Evolutionary conservation across 176 grass and related monocot genomes (phyloP).

Genomic region (Thalia dealbata): DNA sequence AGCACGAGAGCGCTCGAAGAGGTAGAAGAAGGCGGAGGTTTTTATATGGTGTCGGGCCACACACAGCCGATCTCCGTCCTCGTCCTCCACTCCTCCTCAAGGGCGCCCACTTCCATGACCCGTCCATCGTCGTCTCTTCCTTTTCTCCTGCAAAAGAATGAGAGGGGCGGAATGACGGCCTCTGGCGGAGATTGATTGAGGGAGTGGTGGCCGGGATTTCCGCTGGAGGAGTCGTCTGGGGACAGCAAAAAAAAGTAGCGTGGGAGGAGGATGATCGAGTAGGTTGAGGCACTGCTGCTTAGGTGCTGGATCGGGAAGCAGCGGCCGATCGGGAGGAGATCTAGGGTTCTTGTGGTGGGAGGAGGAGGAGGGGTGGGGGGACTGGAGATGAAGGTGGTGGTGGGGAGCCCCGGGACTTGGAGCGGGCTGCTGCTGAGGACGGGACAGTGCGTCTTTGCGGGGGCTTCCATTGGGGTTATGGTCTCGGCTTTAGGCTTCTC

Average conservation of each 20-base stretch:
- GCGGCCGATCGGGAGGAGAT: background rate
- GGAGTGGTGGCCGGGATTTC: background rate
- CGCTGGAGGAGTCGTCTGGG: background rate
- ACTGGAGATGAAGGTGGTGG: constrained; percentile 10
- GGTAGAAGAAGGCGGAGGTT: no score
- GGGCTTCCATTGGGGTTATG: constrained; percentile 17
- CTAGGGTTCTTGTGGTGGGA: background rate
- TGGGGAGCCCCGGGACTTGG: constrained; percentile 19
- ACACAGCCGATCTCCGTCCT: no score
- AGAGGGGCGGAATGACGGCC: background rate
- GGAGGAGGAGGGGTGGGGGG: background rate
- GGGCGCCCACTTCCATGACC: no score
- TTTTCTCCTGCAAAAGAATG: background rate
- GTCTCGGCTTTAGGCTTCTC: constrained; percentile 13
- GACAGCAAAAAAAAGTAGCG: background rate
- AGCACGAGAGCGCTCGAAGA: no score
- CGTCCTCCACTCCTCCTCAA: no score
- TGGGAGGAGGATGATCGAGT: background rate
- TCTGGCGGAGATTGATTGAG: background rate
- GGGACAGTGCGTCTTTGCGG: constrained; percentile 4
- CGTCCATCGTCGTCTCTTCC: background rate
- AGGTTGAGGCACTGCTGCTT: background rate
- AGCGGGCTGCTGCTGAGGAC: constrained; percentile 15
- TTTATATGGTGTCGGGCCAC: no score
- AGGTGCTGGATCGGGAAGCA: background rate